Percentiles rank a stretch among this genome's conserved stretches.
These are phyloP conservation scores for Microcyclospora pomicola DNA, from an alignment of 2,329 filamentous ascomycete species.

Conservation along the genomic window DNA sequence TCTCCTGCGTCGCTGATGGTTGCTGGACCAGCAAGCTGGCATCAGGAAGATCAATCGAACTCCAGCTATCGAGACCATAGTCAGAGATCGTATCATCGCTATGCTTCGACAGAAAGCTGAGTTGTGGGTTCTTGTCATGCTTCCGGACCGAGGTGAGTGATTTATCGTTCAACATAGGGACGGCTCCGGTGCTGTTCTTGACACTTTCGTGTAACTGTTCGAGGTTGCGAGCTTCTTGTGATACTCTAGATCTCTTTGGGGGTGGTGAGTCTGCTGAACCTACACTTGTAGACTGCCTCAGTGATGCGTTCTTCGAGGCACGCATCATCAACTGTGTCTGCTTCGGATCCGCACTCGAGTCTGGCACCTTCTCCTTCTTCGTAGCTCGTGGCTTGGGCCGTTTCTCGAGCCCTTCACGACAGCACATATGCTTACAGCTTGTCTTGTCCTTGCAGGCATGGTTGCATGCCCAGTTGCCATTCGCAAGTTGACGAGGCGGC, in stretches of 20 bases:
- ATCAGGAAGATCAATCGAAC: too few relatives aligned
- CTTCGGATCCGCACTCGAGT: constrained; percentile 7
- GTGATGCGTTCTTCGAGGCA: constrained; percentile 8
- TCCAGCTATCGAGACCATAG: too few relatives aligned
- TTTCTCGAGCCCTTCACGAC: constrained; percentile 55
- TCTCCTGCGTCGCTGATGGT: too few relatives aligned
- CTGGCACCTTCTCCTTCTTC: constrained; percentile 11
- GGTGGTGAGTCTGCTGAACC: neutral
- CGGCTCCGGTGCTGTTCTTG: constrained; percentile 6
- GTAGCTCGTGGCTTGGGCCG: constrained; percentile 34
- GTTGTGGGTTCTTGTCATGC: neutral
- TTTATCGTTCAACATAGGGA: neutral
- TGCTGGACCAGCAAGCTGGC: too few relatives aligned
- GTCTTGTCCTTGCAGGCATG: constrained; percentile 52
- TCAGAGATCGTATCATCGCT: too few relatives aligned
- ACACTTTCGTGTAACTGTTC: constrained; percentile 14
- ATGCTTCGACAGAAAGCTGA: constrained; percentile 2
- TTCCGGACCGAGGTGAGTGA: neutral
- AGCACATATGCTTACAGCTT: constrained; percentile 58
- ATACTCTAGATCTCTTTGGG: constrained; percentile 3
- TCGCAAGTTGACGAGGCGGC: constrained; percentile 41
- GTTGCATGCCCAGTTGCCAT: constrained; percentile 62
- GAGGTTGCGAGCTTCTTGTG: constrained; percentile 9
- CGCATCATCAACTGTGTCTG: constrained; percentile 18
- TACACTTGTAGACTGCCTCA: neutral